A percentile compares a stretch with the other conserved stretches of the same genome.
These are phyloP conservation scores for Pilasporangium apinafurcum DNA, from an alignment of 352 stramenopile species.

Conservation along the genomic window DNA sequence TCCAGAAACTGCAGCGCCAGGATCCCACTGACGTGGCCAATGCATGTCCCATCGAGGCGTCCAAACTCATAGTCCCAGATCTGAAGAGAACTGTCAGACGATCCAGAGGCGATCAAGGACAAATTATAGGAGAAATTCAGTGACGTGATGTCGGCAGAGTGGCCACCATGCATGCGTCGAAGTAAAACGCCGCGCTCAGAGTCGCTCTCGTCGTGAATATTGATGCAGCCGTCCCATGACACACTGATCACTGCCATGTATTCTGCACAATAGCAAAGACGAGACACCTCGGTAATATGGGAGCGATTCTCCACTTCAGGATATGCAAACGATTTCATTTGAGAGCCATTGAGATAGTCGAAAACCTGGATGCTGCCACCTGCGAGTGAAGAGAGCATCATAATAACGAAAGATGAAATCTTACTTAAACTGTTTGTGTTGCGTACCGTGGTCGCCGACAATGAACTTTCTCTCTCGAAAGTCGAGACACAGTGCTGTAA, in stretches of 20 bases:
- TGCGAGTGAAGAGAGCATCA: constrained; percentile 5
- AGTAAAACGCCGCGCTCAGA: constrained; percentile 73
- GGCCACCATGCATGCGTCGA: constrained; percentile 61
- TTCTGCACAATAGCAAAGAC: constrained; percentile 77
- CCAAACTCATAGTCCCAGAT: constrained; percentile 89
- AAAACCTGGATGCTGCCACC: constrained; percentile 72
- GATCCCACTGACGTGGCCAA: constrained; percentile 66
- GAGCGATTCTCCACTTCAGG: constrained; percentile 53
- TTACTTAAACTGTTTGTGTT: neutral
- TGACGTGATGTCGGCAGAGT: constrained; percentile 73
- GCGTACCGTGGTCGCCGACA: constrained; percentile 66
- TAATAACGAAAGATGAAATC: neutral
- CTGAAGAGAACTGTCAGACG: constrained; percentile 61
- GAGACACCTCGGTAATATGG: constrained; percentile 67
- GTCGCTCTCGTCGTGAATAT: constrained; percentile 82
- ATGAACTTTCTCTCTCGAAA: constrained; percentile 84
- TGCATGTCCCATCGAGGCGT: constrained; percentile 61
- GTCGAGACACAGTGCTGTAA: constrained; percentile 79
- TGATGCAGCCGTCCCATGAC: constrained; percentile 80
- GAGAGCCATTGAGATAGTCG: constrained; percentile 82
- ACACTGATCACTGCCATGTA: constrained; percentile 80
- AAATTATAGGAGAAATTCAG: constrained; percentile 68
- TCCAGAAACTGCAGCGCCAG: constrained; percentile 66
- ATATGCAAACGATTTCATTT: constrained; percentile 86
- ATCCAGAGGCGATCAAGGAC: constrained; percentile 72